phyloP scores from a whole-genome alignment of 2,329 filamentous ascomycete species.

The Polytolypa hystricis region DNA sequence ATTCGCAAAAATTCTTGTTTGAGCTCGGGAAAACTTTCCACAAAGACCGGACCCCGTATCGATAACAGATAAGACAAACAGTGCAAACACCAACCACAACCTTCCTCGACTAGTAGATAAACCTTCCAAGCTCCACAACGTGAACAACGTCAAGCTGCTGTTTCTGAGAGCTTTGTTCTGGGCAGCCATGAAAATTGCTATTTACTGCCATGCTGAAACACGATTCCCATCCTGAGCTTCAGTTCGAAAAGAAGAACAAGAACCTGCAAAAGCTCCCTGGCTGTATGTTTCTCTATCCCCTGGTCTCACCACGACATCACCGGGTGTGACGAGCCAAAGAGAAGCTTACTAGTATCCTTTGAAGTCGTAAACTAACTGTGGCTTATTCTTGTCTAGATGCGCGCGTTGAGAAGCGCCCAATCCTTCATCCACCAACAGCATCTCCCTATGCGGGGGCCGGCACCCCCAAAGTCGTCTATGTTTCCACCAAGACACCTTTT shows the following conservation, averaged over 20 bases:
- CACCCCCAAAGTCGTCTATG: slow-evolving; percentile 45
- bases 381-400: slow-evolving; percentile 26
- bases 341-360: too few species aligned
- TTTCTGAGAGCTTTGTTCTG: too few species aligned
- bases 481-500: slow-evolving; percentile 44
- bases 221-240: slow-evolving; percentile 15
- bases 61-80: slow-evolving; percentile 4
- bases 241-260: slow-evolving; percentile 31
- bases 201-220: slow-evolving; percentile 3
- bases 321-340: too few species aligned
- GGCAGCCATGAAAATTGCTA: too few species aligned
- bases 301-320: neutral
- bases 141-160: too few species aligned
- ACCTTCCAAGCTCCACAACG: too few species aligned
- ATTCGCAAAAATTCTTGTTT: slow-evolving; percentile 5
- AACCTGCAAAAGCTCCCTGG: slow-evolving; percentile 26
- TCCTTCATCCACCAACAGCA: slow-evolving; percentile 45
- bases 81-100: neutral
- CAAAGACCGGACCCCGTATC: neutral
- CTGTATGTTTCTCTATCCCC: slow-evolving; percentile 16
- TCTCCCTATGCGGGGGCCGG: slow-evolving; percentile 41
- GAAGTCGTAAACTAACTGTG: too few species aligned
- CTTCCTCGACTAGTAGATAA: too few species aligned
- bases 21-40: slow-evolving; percentile 2
- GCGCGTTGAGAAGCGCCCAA: slow-evolving; percentile 44